Evolutionary conservation across 352 stramenopile species (phyloP).

Genomic region (Pythium monospermum): DNA sequence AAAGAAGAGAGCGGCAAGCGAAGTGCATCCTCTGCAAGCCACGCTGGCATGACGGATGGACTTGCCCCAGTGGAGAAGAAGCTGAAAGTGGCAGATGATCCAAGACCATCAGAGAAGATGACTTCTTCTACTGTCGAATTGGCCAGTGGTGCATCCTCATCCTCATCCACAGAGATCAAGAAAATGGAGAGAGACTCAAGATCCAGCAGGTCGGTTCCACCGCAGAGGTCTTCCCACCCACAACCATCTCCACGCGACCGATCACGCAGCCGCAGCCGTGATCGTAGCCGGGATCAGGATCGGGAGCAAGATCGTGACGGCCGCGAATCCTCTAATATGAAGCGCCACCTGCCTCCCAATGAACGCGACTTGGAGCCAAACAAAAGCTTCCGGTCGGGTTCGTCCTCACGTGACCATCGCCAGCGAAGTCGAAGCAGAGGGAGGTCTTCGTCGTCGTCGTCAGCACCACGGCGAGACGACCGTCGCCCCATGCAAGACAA

Average conservation of each 20-base stretch:
- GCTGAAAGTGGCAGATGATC: background rate
- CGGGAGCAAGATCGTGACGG: background rate
- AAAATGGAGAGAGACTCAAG: background rate
- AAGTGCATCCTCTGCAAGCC: too few species aligned
- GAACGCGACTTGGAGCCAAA: constrained; percentile 1
- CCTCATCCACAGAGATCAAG: background rate
- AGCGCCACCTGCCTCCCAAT: constrained; percentile 1
- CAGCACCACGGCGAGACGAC: constrained; percentile 5
- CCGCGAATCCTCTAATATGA: background rate
- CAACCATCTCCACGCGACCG: constrained; percentile 1
- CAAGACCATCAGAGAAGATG: too few species aligned
- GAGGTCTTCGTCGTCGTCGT: too few species aligned
- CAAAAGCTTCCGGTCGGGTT: constrained; percentile 5
- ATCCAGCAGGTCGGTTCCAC: background rate
- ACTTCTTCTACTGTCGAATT: too few species aligned
- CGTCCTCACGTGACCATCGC: background rate
- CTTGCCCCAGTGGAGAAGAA: background rate
- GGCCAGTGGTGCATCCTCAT: too few species aligned
- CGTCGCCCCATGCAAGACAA: background rate
- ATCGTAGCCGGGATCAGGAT: background rate
- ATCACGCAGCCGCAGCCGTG: background rate
- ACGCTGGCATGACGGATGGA: too few species aligned
- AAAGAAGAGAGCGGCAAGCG: background rate
- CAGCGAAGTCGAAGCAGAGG: constrained; percentile 2
- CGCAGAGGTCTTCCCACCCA: background rate